Base-by-base conservation (phyloP, 768 basidiomycete genomes). In the Tylopilus felleus region DNA sequence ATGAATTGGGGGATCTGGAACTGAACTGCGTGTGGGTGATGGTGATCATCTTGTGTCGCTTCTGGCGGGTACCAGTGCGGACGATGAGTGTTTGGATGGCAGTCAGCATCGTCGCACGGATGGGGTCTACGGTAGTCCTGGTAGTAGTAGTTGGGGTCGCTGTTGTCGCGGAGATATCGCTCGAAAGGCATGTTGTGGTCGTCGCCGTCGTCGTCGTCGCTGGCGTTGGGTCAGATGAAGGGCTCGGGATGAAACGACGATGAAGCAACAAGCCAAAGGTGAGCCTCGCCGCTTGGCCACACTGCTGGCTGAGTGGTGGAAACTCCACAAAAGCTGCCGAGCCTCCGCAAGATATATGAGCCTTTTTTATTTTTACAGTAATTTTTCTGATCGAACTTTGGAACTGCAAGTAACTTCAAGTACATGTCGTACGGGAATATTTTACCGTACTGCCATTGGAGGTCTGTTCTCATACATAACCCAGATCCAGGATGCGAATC, bases 1-100 rank as follows among this genome's bases (percentile, higher is more conserved):
- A 89, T 78, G 66, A 85, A 88, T 25, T 79, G 75, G 4, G 87
- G 88, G 35, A 90, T 74, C 67, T 86, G 84, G 58, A 88, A 78
- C 52, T 75, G 76, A 57, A 78, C 63, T 7, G 65, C 57, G 61
- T 63, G 58, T 27, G 68, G 62, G 31, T 54, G 42, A 27, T 45
- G 31, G 43, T 50, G 47, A 40, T 46, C 44, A 49, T 58, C 17
- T 44, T 28, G 54, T 6, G 39, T 28, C 12, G 22, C 23, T 33
- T 51, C 62, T 23, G 47, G 41, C 21, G 12, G 31, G 49, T 49
- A 49, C 31, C 49, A 16, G 25, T 41, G 29, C 28, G 41, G 55
- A 41, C 16, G 49, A 28, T 51, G 49, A 31, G 25, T 6, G 17
- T n/a, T n/a, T n/a, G 25, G 23, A 49, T 57, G 65, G n/a, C 51